A percentile compares a stretch with the other conserved stretches of the same genome.
Evolutionary conservation across 2,329 filamentous ascomycete species (phyloP).

Genomic region (Cytospora piceae): DNA sequence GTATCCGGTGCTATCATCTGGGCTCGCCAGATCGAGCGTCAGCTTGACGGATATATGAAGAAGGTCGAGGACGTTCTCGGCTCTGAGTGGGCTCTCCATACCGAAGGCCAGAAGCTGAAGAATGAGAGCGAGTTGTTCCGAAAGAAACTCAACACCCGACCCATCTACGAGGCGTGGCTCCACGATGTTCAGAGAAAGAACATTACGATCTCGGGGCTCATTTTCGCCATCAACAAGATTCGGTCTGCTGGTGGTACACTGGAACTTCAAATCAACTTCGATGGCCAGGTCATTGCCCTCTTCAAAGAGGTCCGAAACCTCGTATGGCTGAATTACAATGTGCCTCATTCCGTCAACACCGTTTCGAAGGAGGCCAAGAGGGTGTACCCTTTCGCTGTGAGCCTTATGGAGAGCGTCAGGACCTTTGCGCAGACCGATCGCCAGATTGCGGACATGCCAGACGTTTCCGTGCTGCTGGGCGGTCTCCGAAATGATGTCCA

Average conservation of each 20-base stretch:
- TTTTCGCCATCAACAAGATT: slow-evolving; percentile 88
- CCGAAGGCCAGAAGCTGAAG: slow-evolving; percentile 92
- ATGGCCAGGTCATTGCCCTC: slow-evolving; percentile 92
- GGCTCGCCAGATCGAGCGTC: slow-evolving; percentile 94
- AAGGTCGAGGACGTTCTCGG: slow-evolving; percentile 99
- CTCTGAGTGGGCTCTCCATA: slow-evolving; percentile 90
- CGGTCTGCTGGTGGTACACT: slow-evolving; percentile 87
- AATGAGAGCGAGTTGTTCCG: slow-evolving; percentile 91
- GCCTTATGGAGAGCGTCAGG: slow-evolving; percentile 97
- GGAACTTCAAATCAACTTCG: slow-evolving; percentile 93
- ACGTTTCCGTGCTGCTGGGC: slow-evolving; percentile 84
- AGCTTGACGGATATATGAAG: slow-evolving; percentile 95
- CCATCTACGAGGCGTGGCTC: slow-evolving; percentile 95
- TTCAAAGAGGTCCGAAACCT: slow-evolving; percentile 99
- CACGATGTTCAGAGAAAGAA: slow-evolving; percentile 86
- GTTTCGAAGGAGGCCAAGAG: slow-evolving; percentile 98
- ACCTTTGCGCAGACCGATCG: slow-evolving; percentile 88
- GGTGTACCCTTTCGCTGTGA: slow-evolving; percentile 97
- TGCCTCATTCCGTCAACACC: slow-evolving; percentile 92
- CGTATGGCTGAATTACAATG: slow-evolving; percentile 90
- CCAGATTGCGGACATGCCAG: slow-evolving; percentile 81
- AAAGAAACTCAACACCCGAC: slow-evolving; percentile 91
- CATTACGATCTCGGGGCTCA: slow-evolving; percentile 85
- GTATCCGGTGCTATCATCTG: slow-evolving; percentile 98
- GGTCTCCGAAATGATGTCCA: slow-evolving; percentile 94